These are phyloP conservation scores for Misopates orontium DNA, from an alignment of 257 asterid species.

Conservation along the genomic window DNA sequence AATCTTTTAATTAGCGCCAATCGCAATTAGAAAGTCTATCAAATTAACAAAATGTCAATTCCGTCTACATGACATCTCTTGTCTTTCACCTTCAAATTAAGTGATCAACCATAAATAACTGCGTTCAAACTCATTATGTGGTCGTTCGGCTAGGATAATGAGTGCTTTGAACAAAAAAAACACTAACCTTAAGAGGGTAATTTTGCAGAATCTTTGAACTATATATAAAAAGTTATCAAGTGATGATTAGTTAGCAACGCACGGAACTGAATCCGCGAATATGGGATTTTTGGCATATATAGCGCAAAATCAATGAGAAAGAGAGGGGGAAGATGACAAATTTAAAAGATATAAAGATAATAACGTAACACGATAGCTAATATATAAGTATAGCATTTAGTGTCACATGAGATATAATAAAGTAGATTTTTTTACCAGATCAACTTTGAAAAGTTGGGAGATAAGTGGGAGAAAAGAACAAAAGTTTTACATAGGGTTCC, in stretches of 20 bases:
- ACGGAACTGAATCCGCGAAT: neutral
- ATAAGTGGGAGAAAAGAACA: conserved; percentile 26
- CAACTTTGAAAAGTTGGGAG: conserved; percentile 27
- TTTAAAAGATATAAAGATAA: conserved; percentile 31
- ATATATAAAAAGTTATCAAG: conserved; percentile 14
- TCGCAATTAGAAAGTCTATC: no score
- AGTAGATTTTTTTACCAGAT: conserved; percentile 28
- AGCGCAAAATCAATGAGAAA: no score
- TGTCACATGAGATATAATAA: conserved; percentile 20
- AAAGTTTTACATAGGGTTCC: conserved; percentile 70
- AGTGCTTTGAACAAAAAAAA: conserved; percentile 30
- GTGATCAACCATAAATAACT: conserved; percentile 20
- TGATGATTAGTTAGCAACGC: neutral
- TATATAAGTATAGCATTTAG: conserved; percentile 27
- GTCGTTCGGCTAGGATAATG: conserved; percentile 36
- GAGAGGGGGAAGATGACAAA: conserved; percentile 27
- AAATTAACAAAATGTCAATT: no score
- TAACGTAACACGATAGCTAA: no score
- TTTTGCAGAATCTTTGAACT: conserved; percentile 17
- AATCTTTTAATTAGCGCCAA: no score
- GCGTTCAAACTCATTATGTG: conserved; percentile 49
- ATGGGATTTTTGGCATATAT: neutral
- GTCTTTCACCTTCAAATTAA: neutral
- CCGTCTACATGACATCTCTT: no score
- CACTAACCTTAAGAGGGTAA: conserved; percentile 14